Base-by-base conservation (phyloP, 805 yeast genomes). In the Monosporozyma servazzii region DNA sequence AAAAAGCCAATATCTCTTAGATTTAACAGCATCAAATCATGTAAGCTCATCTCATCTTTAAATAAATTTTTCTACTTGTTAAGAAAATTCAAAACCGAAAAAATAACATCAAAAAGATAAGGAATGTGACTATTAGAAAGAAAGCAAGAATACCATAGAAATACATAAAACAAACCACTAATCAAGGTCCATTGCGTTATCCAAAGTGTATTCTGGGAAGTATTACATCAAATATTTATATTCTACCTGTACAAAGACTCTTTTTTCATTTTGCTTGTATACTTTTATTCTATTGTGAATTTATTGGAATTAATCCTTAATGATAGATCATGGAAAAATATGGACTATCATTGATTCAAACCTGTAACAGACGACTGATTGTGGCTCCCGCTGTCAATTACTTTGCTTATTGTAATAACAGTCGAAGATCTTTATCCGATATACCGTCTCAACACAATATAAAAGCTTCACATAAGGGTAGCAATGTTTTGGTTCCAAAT, bases 261-360 rank as follows among this genome's bases (percentile, higher is more conserved):
- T 13, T 30, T 30, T 30, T 8, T 10, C 9, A 7, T 30, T 30
- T 30, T 9, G 15, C 33, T 33, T 33, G 13, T 33, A 33, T 33
- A 33, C 37, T 33, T 13, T n/a, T 33, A 13, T 33, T 33, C 33
- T 33, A 33, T 17, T 15, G 17, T 15, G 17, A 33, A 13, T 33
- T 33, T 33, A n/a, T 33, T 33, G 37, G 37, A 33, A 33, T 33
- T 33, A 33, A 37, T 18, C 41, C 23, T 37, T 37, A 20, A 37
- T 37, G 41, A 37, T 37, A 51, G 50, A 46, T 37, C 47, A 58
- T 58, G 61, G 56, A 51, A 43, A 49, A 53, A 46, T 53, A 51
- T 52, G 56, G 58, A 27, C 51, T 48, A 36, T 56, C 61, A 17
- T 39, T 56, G 41, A 20, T 37, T 37, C 41, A 13, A 20, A 37